Evolutionary conservation across 495 filamentous ascomycete genomes (phyloP), one percentile per base, ranked within the genome.

Genomic region (Hypoxylon fragiforme): DNA sequence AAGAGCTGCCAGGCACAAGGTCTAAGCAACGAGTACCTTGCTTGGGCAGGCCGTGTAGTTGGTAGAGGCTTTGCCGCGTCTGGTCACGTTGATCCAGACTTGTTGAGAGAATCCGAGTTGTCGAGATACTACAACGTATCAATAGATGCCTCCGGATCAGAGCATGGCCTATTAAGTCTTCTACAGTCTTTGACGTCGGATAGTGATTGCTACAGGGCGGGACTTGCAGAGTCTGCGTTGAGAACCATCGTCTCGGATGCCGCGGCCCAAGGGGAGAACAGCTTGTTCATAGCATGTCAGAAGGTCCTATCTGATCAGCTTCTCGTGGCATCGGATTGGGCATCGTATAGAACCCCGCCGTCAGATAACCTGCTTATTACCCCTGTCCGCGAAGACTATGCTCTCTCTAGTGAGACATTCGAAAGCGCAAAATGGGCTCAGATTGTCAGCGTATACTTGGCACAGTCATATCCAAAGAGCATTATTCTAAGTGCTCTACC

Each of bases 21-120:
- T 7, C 76, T 85, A 22, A 86, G 85, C 35, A 72, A 76, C 20
- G 79, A 83, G 15, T 97, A 94, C 65, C 71, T 88, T 9, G 70
- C 89, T 3, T 98, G 94, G 94, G 88, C 87, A 31, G 91, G 86
- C 5, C 81, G 84, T 44, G 86, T 91, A 12, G 76, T 98, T 16
- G 94, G 94, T 14, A 81, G 90, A 59, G 85, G 90, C 0, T 97
- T 91, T 70, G 85, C 87, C 36, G 79, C 87, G 3, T 88, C 84
- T 40, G 89, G 89, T 13, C 72, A 81, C 50, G 78, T 89, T 15
- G 79, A 81, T 22, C 65, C 66, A 41, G 77, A 80, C 31, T 72
- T 88, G 49, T 66, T 83, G 0, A 76, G 75, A 9, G 85, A 89
- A 51, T 82, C 79, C 19, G 74, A 70, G 11, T 68, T 86, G 7